Conservation (phyloP, 2,329 filamentous ascomycete species). For the Aspergillus terreus region DNA sequence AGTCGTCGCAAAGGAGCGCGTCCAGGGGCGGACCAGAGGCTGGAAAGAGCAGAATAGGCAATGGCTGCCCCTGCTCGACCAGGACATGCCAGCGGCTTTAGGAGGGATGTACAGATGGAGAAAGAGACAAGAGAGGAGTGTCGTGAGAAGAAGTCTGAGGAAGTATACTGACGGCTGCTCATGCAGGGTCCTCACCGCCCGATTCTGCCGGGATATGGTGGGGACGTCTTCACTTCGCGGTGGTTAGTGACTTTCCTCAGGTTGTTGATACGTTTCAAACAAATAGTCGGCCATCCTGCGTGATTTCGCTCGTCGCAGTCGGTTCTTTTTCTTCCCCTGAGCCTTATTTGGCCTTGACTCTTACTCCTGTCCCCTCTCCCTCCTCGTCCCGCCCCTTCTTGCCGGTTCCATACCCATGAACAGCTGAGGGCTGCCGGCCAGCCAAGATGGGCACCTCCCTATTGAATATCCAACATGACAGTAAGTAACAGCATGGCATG, state of each 20-base stretch:
- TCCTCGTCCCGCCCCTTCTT: not conserved
- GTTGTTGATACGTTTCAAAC: conserved; percentile 22
- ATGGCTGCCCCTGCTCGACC: conserved; percentile 31
- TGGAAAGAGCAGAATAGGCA: conserved; percentile 43
- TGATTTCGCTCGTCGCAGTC: not conserved
- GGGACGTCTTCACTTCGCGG: conserved; percentile 5
- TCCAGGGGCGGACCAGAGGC: conserved; percentile 22
- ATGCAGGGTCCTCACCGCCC: not conserved
- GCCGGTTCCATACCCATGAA: conserved; percentile 13
- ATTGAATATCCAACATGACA: conserved; percentile 77
- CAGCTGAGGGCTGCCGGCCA: conserved; percentile 30
- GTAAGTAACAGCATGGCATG: conserved; percentile 44
- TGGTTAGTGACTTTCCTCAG: conserved; percentile 4
- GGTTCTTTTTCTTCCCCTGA: not conserved
- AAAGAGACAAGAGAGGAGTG: not conserved
- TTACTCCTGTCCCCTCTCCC: not conserved
- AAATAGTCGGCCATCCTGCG: conserved; percentile 6
- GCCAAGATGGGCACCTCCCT: conserved; percentile 77
- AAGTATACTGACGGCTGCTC: not conserved
- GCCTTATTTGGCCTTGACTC: not conserved
- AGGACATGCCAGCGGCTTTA: conserved; percentile 34
- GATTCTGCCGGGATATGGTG: conserved; percentile 8
- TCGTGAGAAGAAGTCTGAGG: not conserved
- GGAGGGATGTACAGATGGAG: not conserved
- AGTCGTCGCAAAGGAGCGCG: conserved; percentile 31